Conservation (phyloP, 768 basidiomycete species). For the Suillus brevipes region DNA sequence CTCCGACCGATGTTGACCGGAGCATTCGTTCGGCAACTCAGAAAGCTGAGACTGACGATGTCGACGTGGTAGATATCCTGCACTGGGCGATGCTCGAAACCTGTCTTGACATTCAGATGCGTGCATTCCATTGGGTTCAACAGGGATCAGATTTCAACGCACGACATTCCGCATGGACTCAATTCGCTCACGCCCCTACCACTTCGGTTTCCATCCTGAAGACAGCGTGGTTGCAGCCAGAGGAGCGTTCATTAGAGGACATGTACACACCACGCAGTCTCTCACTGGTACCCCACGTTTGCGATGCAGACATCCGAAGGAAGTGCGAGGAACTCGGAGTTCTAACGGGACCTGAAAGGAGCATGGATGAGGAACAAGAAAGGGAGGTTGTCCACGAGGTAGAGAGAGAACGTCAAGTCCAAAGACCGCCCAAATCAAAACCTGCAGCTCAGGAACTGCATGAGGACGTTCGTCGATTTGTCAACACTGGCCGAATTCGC, state of each 20-base stretch:
- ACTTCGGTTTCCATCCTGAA: slow-evolving; percentile 7
- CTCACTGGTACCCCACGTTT: neutral
- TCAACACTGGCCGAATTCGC: slow-evolving; percentile 30
- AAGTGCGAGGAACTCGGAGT: slow-evolving; percentile 22
- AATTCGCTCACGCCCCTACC: slow-evolving; percentile 5
- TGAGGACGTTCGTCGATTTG: slow-evolving; percentile 22
- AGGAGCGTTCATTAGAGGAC: slow-evolving; percentile 38
- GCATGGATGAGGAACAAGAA: slow-evolving; percentile 51
- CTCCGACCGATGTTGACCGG: slow-evolving; percentile 41
- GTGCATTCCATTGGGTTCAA: slow-evolving; percentile 43
- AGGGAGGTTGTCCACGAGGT: slow-evolving; percentile 47
- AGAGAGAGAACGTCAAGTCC: slow-evolving; percentile 41
- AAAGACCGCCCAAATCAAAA: slow-evolving; percentile 34
- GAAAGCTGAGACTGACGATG: slow-evolving; percentile 6
- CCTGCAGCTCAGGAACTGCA: slow-evolving; percentile 26
- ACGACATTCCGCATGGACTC: slow-evolving; percentile 21
- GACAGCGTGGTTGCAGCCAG: slow-evolving; percentile 40
- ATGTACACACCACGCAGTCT: slow-evolving; percentile 27
- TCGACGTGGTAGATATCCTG: slow-evolving; percentile 36
- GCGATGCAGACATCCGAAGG: slow-evolving; percentile 13
- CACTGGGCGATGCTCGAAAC: slow-evolving; percentile 48
- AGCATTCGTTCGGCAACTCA: slow-evolving; percentile 32
- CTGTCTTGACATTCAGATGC: slow-evolving; percentile 41
- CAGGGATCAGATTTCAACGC: slow-evolving; percentile 31
- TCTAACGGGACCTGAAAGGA: slow-evolving; percentile 15